Evolutionary conservation across 2,329 filamentous ascomycete genomes (phyloP), one percentile per base, ranked within the genome.

Genomic region (Colletotrichum limetticola): DNA sequence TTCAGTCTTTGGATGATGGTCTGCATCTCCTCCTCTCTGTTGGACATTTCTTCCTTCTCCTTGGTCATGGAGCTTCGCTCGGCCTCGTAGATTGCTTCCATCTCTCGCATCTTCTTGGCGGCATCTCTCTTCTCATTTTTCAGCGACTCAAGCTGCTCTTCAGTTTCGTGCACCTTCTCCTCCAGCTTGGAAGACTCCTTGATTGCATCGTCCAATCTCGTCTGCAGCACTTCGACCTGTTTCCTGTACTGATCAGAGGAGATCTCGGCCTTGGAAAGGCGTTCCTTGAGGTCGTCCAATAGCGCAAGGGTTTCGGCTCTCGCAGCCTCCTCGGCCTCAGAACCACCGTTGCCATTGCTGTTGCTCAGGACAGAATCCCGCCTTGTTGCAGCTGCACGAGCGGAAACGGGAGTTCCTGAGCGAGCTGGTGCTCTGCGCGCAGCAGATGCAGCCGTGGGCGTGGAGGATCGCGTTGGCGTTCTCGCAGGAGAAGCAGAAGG

Each of bases 1-100:
- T 98, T 98, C 77, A 99, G 86, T 68, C 96, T 89, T 84, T 97
- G 95, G 79, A 98, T 97, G 67, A 96, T 93, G 71, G 90, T 87
- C 82, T 97, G 94, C 89, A 98, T 92, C 82, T 98, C 95, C 79
- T 98, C 95, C 80, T 98, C 95, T 70, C 92, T 90, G 77, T 92
- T 93, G 67, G 90, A 87, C 83, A 95, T 93, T 77, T 97, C 94
- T 76, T 98, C 95, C 85, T 97, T 97, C 82, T 98, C 96, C 83
- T 95, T 95, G 79, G 94, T 91, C 84, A 96, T 93, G 67, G 94
- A 91, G 79, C 92, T 94, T 75, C 95, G 91, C 84, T 99, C 97
- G 57, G 93, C 91, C 82, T 98, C 96, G 82, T 98, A 97, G 76
- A 97, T 95, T 75, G 92, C 91, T 83, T 98, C 95, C 85, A 98